Base-by-base conservation (phyloP, 106 monocot species). In the Allium fistulosum region DNA sequence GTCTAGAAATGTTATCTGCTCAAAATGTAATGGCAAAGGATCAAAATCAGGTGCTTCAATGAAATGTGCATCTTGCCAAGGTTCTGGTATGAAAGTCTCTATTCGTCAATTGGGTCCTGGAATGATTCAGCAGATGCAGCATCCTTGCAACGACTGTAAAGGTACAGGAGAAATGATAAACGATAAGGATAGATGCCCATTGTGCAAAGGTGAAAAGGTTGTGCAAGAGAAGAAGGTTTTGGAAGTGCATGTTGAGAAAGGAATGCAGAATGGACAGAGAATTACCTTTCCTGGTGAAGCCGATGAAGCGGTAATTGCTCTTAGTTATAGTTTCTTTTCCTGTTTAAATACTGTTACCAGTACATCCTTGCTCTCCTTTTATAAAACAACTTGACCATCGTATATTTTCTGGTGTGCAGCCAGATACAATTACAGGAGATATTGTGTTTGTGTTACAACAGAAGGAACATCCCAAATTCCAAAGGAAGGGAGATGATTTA, bases 91-190 rank as follows among this genome's bases (percentile, higher is more conserved):
- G 90, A 95, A 95, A 72, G 85, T 91, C 2, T 76, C 94, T 0
- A 88, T 91, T 18, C 84, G 94, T 9, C 94, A 95, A 17, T 58
- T 95, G 69, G 94, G 94, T 12, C 91, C 91, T 53, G 74, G 75
- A 1, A 94, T 94, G 94, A 94, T 94, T 66, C 94, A 94, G 61
- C 94, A 90, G 59, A 90, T 94, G 94, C 94, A 94, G 74, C 94
- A 94, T 51, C 84, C 94, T 11, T 94, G 94, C 83, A 87, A 83
- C 28, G 94, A 90, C 51, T 94, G 94, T 67, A 90, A 87, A 69
- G 94, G 94, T 0, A 90, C 94, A 0, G 94, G 94, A 4, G 91
- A 91, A 68, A 80, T 80, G 66, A 95, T 95, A 53, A 88, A 69
- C 17, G 94, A 95, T 37, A 88, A 81, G 77, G 94, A 95, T 48